phyloP scores from a whole-genome alignment of 352 stramenopile genomes.

The Phytophthora capsici region DNA sequence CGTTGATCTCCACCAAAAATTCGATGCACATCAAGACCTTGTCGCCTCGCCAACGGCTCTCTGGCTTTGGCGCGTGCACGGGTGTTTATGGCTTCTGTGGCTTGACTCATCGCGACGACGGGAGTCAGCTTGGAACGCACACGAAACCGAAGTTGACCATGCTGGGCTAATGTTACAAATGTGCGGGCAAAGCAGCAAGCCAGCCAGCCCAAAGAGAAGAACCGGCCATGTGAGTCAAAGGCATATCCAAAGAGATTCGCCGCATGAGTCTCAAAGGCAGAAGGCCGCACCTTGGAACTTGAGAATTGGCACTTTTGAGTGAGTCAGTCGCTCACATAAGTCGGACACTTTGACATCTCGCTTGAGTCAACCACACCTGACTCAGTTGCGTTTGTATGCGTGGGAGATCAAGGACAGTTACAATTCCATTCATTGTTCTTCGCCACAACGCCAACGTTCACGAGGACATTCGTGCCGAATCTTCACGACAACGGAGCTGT shows the following conservation, averaged over 20 bases:
- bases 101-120: constrained; percentile 28
- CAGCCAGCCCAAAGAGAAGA: constrained; percentile 8
- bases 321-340: constrained; percentile 18
- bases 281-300: not conserved
- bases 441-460: not conserved
- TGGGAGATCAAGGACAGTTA: not conserved
- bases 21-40: constrained; percentile 28
- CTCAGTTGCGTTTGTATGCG: not conserved
- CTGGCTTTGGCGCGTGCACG: not conserved
- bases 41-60: constrained; percentile 16
- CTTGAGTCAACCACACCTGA: constrained; percentile 14
- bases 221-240: constrained; percentile 18
- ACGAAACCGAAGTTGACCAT: constrained; percentile 31
- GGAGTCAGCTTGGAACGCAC: constrained; percentile 13
- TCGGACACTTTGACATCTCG: not conserved
- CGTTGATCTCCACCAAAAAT: constrained; percentile 25
- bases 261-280: constrained; percentile 3
- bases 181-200: constrained; percentile 4
- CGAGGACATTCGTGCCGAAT: not conserved
- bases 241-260: constrained; percentile 16
- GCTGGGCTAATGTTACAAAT: constrained; percentile 17
- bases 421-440: not conserved
- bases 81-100: not conserved
- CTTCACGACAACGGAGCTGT: constrained; percentile 1
- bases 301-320: not conserved